Evolutionary conservation across 2,329 filamentous ascomycete species (phyloP).

Genomic region (Diplodia mutila): DNA sequence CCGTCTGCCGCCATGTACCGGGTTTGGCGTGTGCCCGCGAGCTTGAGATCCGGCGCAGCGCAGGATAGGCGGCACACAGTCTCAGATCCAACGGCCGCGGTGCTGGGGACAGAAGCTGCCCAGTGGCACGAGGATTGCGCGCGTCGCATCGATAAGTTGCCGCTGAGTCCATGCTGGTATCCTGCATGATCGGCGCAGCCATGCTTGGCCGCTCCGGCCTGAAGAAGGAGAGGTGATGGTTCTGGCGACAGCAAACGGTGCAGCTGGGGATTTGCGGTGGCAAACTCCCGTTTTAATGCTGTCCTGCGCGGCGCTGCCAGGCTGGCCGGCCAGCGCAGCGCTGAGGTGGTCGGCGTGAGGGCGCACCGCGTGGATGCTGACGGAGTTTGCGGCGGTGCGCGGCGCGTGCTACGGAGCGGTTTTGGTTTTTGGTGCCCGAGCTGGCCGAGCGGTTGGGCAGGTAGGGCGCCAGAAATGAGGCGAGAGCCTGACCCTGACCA

Average conservation of each 20-base stretch:
- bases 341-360: constrained; percentile 9
- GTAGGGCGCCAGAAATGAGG: constrained; percentile 20
- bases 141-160: constrained; percentile 18
- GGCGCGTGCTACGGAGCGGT: constrained; percentile 3
- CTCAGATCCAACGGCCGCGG: constrained; percentile 15
- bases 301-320: neutral
- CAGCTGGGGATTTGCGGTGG: constrained; percentile 23
- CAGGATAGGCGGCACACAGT: no score
- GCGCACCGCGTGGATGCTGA: neutral
- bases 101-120: neutral
- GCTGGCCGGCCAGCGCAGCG: constrained; percentile 21
- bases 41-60: constrained; percentile 11
- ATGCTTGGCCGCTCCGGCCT: constrained; percentile 17
- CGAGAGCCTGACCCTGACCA: constrained; percentile 17
- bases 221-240: neutral
- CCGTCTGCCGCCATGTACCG: constrained; percentile 14
- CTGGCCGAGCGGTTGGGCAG: constrained; percentile 22
- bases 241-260: constrained; percentile 14
- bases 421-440: constrained; percentile 20
- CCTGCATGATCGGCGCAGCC: constrained; percentile 11
- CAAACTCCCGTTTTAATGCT: constrained; percentile 22
- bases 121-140: constrained; percentile 10
- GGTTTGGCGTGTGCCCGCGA: neutral
- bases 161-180: neutral
- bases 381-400: constrained; percentile 4